Evolutionary conservation across 139 green algal species (phyloP).

Genomic region (Trebouxia sp.): DNA sequence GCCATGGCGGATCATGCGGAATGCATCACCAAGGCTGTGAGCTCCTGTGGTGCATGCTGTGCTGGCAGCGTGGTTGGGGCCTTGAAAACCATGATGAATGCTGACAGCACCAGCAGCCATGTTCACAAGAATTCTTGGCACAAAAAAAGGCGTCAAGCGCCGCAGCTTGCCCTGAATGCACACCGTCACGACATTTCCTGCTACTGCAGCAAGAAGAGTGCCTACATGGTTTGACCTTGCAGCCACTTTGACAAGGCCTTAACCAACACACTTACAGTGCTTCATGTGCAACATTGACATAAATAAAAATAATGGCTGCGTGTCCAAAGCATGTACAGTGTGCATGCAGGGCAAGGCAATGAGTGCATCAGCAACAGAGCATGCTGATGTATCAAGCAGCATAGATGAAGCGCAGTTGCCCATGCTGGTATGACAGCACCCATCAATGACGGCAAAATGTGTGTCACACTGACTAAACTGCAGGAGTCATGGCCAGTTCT

Average conservation of each 20-base stretch:
- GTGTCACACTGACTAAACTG: too few species aligned
- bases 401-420: too few species aligned
- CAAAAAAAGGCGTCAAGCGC: slow-evolving; percentile 87
- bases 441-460: too few species aligned
- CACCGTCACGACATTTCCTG: too few species aligned
- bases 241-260: not conserved
- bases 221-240: not conserved
- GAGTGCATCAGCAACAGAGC: too few species aligned
- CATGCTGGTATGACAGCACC: too few species aligned
- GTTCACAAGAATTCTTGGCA: slow-evolving; percentile 92
- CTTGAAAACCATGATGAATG: slow-evolving; percentile 72
- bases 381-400: too few species aligned
- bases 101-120: slow-evolving; percentile 89
- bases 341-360: too few species aligned
- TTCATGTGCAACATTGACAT: not conserved
- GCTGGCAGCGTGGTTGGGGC: slow-evolving; percentile 76
- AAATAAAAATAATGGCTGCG: not conserved
- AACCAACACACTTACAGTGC: not conserved
- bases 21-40: slow-evolving; percentile 78
- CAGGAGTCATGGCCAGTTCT: too few species aligned
- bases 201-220: too few species aligned
- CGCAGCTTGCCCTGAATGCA: not conserved
- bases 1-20: slow-evolving; percentile 77
- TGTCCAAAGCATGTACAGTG: too few species aligned
- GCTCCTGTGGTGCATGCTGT: slow-evolving; percentile 80